These are phyloP conservation scores for Penicillium sp. DNA, from an alignment of 2,329 filamentous ascomycete species.

Conservation along the genomic window DNA sequence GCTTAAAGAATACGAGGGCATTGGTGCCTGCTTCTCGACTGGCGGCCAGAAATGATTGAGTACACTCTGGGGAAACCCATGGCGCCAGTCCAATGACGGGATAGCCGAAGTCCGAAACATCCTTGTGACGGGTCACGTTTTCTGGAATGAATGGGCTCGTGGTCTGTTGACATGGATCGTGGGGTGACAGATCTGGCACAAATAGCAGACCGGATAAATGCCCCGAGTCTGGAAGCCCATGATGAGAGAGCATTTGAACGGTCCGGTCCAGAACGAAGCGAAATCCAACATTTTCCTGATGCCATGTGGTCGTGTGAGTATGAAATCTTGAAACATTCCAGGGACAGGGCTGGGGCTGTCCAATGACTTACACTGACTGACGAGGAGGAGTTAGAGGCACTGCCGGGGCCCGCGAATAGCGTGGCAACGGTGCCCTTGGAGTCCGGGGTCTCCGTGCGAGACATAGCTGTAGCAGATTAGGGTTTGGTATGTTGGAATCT, in stretches of 20 bases:
- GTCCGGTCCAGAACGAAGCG: slow-evolving; percentile 49
- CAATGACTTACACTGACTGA: slow-evolving; percentile 36
- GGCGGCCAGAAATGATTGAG: slow-evolving; percentile 66
- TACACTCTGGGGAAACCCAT: slow-evolving; percentile 76
- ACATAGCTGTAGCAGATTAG: slow-evolving; percentile 9
- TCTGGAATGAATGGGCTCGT: slow-evolving; percentile 67
- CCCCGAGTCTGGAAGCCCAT: slow-evolving; percentile 61
- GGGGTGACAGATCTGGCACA: slow-evolving; percentile 66
- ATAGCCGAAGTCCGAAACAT: slow-evolving; percentile 67
- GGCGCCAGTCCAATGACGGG: slow-evolving; percentile 80
- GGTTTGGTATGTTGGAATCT: slow-evolving; percentile 5
- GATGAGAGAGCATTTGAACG: slow-evolving; percentile 74
- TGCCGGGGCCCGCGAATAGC: slow-evolving; percentile 36
- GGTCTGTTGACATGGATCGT: slow-evolving; percentile 63
- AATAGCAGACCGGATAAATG: slow-evolving; percentile 79
- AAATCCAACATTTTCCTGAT: slow-evolving; percentile 34
- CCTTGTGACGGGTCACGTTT: slow-evolving; percentile 71
- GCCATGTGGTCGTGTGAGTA: neutral
- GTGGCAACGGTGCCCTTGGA: slow-evolving; percentile 34
- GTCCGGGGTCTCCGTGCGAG: slow-evolving; percentile 19
- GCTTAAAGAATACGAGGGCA: slow-evolving; percentile 58
- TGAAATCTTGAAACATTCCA: neutral
- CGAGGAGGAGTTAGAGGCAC: slow-evolving; percentile 30
- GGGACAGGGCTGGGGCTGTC: neutral
- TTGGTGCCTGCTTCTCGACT: slow-evolving; percentile 63